A percentile compares a stretch with the other conserved stretches of the same genome.
phyloP scores from a whole-genome alignment of 768 basidiomycete species.

The Suillus subluteus region DNA sequence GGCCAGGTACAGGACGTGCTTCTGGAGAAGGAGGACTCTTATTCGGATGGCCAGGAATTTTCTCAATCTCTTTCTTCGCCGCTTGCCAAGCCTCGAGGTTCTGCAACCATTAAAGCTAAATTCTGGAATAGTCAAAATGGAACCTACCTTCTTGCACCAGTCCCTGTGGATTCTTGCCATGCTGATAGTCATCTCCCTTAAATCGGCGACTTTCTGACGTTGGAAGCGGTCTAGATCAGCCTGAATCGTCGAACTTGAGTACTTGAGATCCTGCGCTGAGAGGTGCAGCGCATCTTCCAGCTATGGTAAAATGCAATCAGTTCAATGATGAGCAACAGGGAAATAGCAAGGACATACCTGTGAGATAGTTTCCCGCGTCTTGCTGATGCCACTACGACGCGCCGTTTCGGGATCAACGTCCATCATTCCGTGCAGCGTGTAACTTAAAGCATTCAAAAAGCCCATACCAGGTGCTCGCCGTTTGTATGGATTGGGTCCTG shows the following conservation, averaged over 20 bases:
- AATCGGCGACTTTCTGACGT: slow-evolving; percentile 96
- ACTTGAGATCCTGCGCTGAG: slow-evolving; percentile 92
- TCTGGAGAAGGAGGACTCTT: slow-evolving; percentile 48
- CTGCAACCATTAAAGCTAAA: slow-evolving; percentile 44
- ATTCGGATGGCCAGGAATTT: slow-evolving; percentile 92
- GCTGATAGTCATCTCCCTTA: slow-evolving; percentile 90
- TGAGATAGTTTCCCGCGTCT: slow-evolving; percentile 93
- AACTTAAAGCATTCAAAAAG: slow-evolving; percentile 86
- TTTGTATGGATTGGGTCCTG: slow-evolving; percentile 72
- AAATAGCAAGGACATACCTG: slow-evolving; percentile 57
- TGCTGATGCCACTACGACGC: slow-evolving; percentile 88
- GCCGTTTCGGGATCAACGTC: slow-evolving; percentile 98
- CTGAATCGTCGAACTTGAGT: slow-evolving; percentile 94
- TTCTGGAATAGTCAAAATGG: slow-evolving; percentile 14
- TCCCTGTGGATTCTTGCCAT: slow-evolving; percentile 92
- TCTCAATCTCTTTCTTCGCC: slow-evolving; percentile 87
- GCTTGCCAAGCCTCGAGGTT: slow-evolving; percentile 98
- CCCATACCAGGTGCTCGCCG: slow-evolving; percentile 79
- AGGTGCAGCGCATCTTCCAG: slow-evolving; percentile 94
- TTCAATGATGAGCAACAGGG: slow-evolving; percentile 16
- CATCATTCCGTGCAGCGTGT: slow-evolving; percentile 97
- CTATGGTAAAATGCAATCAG: slow-evolving; percentile 45
- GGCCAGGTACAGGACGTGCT: slow-evolving; percentile 35
- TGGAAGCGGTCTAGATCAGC: slow-evolving; percentile 98
- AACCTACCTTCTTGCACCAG: slow-evolving; percentile 90